Conservation (phyloP, 306 rosid species). For the Astragalus glycyphyllos region DNA sequence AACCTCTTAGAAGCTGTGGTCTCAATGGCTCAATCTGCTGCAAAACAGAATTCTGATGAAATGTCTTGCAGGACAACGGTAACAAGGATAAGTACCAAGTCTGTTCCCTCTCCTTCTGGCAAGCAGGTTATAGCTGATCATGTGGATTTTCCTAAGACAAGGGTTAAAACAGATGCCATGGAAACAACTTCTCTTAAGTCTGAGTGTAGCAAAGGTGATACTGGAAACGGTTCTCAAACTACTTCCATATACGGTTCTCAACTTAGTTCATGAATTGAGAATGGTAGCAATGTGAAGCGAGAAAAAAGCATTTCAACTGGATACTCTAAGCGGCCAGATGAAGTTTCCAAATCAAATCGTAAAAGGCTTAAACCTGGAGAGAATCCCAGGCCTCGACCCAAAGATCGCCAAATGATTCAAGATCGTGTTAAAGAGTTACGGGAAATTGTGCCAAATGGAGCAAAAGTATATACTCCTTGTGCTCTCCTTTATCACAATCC, state of each 20-base stretch:
- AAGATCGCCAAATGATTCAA: conserved; percentile 99
- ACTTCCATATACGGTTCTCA: conserved; percentile 79
- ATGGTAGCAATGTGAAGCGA: conserved; percentile 61
- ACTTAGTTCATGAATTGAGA: conserved; percentile 90
- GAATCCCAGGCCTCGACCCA: conserved; percentile 97
- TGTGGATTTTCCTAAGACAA: conserved; percentile 55
- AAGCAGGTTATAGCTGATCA: conserved; percentile 56
- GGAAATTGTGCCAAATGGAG: conserved; percentile 93
- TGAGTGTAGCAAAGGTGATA: conserved; percentile 64
- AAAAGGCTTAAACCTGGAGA: conserved; percentile 99
- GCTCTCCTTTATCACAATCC: not conserved
- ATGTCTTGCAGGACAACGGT: conserved; percentile 79
- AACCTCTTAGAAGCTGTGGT: conserved; percentile 96
- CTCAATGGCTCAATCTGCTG: conserved; percentile 61
- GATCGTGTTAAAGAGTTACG: conserved; percentile 96
- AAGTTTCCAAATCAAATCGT: conserved; percentile 69
- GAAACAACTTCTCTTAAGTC: conserved; percentile 68
- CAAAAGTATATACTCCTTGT: conserved; percentile 60
- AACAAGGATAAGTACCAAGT: conserved; percentile 71
- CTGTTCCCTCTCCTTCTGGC: conserved; percentile 57
- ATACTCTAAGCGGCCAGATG: conserved; percentile 87
- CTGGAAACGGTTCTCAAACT: conserved; percentile 68
- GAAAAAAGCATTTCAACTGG: conserved; percentile 85
- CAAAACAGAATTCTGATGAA: conserved; percentile 75
- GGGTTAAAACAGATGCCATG: conserved; percentile 49